Percentiles rank a stretch among this genome's conserved stretches.
Conservation (phyloP, 2,329 filamentous ascomycete species). For the Hypoxylon sp. region DNA sequence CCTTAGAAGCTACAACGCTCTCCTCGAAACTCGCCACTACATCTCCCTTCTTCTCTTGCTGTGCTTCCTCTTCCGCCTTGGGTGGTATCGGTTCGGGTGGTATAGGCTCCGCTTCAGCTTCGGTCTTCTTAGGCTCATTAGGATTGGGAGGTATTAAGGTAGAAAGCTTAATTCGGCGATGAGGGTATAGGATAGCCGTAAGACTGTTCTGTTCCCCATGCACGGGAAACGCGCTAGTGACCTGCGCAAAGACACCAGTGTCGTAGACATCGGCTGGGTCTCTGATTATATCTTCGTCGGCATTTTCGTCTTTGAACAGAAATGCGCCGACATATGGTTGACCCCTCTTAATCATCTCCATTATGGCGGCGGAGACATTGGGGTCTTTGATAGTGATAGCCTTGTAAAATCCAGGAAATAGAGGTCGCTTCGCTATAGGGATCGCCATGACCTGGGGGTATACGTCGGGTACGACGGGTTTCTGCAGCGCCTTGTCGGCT, state of each 20-base stretch:
- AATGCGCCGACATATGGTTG: slow-evolving; percentile 98
- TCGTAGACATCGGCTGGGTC: slow-evolving; percentile 92
- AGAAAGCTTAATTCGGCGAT: slow-evolving; percentile 91
- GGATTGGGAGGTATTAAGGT: slow-evolving; percentile 75
- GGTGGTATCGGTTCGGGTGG: slow-evolving; percentile 69
- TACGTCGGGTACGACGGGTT: slow-evolving; percentile 89
- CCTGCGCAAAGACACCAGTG: slow-evolving; percentile 95
- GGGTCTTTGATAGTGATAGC: slow-evolving; percentile 95
- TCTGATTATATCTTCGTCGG: slow-evolving; percentile 92
- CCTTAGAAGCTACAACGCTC: slow-evolving; percentile 68
- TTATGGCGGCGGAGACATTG: slow-evolving; percentile 88
- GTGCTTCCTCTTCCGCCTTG: slow-evolving; percentile 62
- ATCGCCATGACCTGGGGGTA: slow-evolving; percentile 99
- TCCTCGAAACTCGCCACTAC: slow-evolving; percentile 98
- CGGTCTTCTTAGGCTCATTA: slow-evolving; percentile 61
- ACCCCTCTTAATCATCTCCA: slow-evolving; percentile 95
- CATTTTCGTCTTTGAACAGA: slow-evolving; percentile 93
- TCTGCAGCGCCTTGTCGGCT: slow-evolving; percentile 79
- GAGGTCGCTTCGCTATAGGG: slow-evolving; percentile 88
- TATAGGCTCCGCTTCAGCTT: slow-evolving; percentile 57
- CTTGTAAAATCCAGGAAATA: slow-evolving; percentile 99
- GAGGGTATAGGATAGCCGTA: slow-evolving; percentile 94
- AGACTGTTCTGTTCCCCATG: slow-evolving; percentile 84
- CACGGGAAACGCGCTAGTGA: slow-evolving; percentile 94
- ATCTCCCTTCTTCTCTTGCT: slow-evolving; percentile 81